Evolutionary conservation across 1,284 basidiomycete genomes (phyloP), one percentile per base, ranked within the genome.

Genomic region (Abortiporus biennis): DNA sequence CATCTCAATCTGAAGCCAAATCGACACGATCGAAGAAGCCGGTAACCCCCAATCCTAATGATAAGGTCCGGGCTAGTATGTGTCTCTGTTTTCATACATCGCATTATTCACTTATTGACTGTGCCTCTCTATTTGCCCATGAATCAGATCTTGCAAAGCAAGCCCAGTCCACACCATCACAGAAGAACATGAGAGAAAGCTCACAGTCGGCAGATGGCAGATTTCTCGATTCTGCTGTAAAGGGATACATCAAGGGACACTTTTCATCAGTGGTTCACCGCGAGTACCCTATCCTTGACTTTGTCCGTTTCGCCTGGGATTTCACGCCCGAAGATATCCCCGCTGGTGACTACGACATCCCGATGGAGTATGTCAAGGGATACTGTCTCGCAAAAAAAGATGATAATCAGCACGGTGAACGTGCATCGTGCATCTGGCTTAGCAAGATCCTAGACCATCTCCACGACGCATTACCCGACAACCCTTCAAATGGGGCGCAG

Each of bases 251-350:
- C 29, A 16, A 4, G 38, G 6, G 9, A 9, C 13, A 25, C 13
- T 38, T 40, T 13, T 8, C 12, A 15, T 22, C 22, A 11, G 46
- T 38, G 22, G 20, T 30, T 6, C 13, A 34, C n/a, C 25, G 17
- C 12, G 33, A 38, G 27, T 41, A 36, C 20, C 23, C 24, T 4
- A 21, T 45, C 17, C 9, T 36, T 27, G 38, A 47, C 4, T 44
- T 44, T 19, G 30, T 47, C 15, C 11, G 23, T 5, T 9, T 6
- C 15, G 43, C 41, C 6, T 41, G 19, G 37, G 27, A 27, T 5
- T 38, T 40, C 43, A 23, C 6, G 9, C 34, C 31, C 13, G 38
- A 36, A 16, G 27, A 44, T 17, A 13, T 45, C 22, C 46, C 46
- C 12, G 20, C 22, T 39, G 16, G 13, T 16, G 29, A 30, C 9